A percentile compares a stretch with the other conserved stretches of the same genome.
These are phyloP conservation scores for Coniferiporia sulphurascens DNA, from an alignment of 1,284 basidiomycete genomes.

Conservation along the genomic window DNA sequence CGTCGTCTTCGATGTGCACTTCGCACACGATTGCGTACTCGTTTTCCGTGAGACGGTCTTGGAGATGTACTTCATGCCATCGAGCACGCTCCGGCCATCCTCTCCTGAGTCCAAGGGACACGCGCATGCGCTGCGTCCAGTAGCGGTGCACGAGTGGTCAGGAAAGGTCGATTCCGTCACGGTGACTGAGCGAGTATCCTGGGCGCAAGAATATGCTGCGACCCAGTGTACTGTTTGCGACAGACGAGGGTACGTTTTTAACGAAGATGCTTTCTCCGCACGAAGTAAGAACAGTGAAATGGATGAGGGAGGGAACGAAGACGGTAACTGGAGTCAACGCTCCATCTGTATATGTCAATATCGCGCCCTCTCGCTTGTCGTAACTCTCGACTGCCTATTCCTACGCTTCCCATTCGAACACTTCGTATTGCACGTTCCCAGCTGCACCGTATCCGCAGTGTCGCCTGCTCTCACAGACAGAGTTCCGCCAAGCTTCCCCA, in stretches of 20 bases:
- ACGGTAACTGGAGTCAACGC: neutral
- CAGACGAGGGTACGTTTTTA: neutral
- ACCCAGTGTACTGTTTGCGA: slow-evolving; percentile 2
- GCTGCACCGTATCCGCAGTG: slow-evolving; percentile 23
- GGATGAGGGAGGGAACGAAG: neutral
- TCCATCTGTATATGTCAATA: slow-evolving; percentile 17
- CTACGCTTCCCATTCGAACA: slow-evolving; percentile 40
- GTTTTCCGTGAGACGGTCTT: slow-evolving; percentile 36
- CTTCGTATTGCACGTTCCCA: slow-evolving; percentile 36
- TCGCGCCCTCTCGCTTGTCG: slow-evolving; percentile 44
- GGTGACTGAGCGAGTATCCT: slow-evolving; percentile 26
- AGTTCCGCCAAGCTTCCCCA: slow-evolving; percentile 53
- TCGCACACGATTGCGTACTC: slow-evolving; percentile 36
- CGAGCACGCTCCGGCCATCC: slow-evolving; percentile 16
- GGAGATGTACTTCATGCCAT: slow-evolving; percentile 35
- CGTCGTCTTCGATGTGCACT: slow-evolving; percentile 26
- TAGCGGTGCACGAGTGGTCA: slow-evolving; percentile 43
- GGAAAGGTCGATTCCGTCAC: slow-evolving; percentile 51
- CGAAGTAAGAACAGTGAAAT: too few species aligned
- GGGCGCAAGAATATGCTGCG: slow-evolving; percentile 12
- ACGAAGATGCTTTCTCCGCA: too few species aligned
- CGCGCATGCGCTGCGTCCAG: slow-evolving; percentile 32
- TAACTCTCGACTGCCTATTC: slow-evolving; percentile 66
- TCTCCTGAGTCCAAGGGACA: neutral
- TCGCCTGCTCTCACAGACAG: slow-evolving; percentile 35